A percentile compares a stretch with the other conserved stretches of the same genome.
Evolutionary conservation across 768 basidiomycete genomes (phyloP).

Genomic region (Leccinellum rugosiceps): DNA sequence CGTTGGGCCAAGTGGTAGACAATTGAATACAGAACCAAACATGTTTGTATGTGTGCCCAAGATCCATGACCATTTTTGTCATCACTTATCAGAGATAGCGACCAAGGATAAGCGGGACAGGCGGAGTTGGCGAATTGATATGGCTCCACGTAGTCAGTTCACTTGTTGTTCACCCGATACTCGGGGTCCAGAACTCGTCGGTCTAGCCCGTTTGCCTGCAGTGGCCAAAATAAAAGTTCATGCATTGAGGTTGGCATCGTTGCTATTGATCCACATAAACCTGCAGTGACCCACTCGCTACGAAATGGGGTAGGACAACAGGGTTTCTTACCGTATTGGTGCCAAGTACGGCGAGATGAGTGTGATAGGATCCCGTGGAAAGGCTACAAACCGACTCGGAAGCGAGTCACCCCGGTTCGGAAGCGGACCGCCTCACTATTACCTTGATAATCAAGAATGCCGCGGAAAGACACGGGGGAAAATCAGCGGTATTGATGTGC

Average conservation of each 20-base stretch:
- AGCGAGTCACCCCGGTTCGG: slow-evolving; percentile 8
- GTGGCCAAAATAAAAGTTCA: not conserved
- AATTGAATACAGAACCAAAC: not conserved
- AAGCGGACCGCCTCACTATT: slow-evolving; percentile 16
- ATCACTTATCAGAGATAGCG: not conserved
- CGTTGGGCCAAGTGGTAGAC: not conserved
- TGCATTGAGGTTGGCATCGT: not conserved
- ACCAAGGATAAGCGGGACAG: not conserved
- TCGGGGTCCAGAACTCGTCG: not conserved
- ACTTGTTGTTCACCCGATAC: not conserved
- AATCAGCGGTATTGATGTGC: slow-evolving; percentile 1
- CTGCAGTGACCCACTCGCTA: not conserved
- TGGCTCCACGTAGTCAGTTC: not conserved
- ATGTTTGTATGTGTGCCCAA: not conserved
- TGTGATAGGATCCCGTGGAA: slow-evolving; percentile 7
- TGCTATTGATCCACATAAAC: not conserved
- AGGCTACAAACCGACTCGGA: slow-evolving; percentile 10
- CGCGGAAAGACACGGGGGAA: slow-evolving; percentile 7
- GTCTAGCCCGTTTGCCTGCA: not conserved
- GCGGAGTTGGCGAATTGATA: not conserved
- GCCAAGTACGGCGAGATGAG: not conserved
- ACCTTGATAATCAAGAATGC: slow-evolving; percentile 6
- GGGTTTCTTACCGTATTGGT: too few species aligned
- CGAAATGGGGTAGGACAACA: not conserved
- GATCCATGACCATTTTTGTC: not conserved